phyloP scores from a whole-genome alignment of 1,139 yeast genomes.

The Geotrichum phurueaensis region DNA sequence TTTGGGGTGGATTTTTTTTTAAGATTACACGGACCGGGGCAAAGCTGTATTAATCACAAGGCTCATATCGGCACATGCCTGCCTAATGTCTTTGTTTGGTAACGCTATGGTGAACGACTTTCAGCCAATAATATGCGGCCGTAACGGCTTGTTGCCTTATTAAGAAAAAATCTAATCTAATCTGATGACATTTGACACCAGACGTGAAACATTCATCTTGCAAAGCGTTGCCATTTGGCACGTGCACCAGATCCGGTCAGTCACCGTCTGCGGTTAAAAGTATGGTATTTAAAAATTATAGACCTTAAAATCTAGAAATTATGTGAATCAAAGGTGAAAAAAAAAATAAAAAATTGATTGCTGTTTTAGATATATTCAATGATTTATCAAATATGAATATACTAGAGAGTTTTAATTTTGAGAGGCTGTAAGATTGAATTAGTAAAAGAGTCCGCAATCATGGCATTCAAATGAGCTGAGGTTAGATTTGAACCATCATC shows the following conservation, averaged over 20 bases:
- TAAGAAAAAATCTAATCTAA: not conserved
- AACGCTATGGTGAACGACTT: not conserved
- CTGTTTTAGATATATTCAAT: too few species aligned
- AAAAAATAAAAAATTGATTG: too few species aligned
- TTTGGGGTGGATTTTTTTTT: not conserved
- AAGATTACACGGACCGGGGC: not conserved
- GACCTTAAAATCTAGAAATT: not conserved
- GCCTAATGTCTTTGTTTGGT: not conserved
- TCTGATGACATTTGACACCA: not conserved
- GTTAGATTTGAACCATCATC: too few species aligned
- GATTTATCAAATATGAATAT: not conserved
- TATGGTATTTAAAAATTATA: not conserved
- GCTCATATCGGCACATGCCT: not conserved
- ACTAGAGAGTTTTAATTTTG: too few species aligned
- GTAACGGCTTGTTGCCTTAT: not conserved
- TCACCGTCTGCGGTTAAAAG: not conserved
- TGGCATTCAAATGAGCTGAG: too few species aligned
- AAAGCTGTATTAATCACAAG: not conserved
- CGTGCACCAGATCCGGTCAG: not conserved
- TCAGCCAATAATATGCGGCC: not conserved
- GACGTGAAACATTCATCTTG: not conserved
- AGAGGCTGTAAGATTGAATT: too few species aligned
- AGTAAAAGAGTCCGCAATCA: too few species aligned
- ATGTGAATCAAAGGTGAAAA: not conserved
- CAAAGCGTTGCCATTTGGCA: not conserved